A percentile compares a stretch with the other conserved stretches of the same genome.
phyloP scores from a whole-genome alignment of 2,329 filamentous ascomycete genomes.

The Geosmithia flava region DNA sequence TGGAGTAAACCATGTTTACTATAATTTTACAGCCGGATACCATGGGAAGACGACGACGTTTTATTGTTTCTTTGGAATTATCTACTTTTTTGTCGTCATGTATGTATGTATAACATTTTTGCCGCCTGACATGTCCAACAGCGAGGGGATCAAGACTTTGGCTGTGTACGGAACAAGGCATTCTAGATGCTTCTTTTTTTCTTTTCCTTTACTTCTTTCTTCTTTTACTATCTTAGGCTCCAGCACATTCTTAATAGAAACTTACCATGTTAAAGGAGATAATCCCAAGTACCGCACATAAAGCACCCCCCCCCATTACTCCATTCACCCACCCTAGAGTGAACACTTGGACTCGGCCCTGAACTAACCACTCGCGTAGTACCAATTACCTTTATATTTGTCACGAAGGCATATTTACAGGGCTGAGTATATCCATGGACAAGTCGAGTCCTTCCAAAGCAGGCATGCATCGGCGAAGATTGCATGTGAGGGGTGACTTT shows the following conservation, averaged over 20 bases:
- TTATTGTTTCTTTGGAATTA: background rate
- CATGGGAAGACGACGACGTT: background rate
- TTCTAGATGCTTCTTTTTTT: background rate
- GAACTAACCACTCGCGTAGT: too few species aligned
- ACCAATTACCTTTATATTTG: too few species aligned
- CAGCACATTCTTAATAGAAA: background rate
- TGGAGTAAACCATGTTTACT: background rate
- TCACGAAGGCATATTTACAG: background rate
- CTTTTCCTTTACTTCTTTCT: background rate
- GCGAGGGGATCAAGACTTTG: background rate
- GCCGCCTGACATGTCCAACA: background rate
- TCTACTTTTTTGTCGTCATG: background rate
- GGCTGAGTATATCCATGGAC: background rate
- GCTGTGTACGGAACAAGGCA: background rate
- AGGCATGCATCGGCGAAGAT: background rate
- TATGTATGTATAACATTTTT: background rate
- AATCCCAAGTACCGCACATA: too few species aligned
- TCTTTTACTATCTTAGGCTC: background rate
- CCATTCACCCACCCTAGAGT: too few species aligned
- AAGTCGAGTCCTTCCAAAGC: background rate
- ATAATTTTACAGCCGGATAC: conserved; percentile 1
- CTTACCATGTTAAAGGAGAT: background rate
- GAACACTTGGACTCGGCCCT: too few species aligned
- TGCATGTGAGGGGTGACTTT: background rate
- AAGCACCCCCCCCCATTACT: too few species aligned